Conservation (phyloP, 2,329 filamentous ascomycete species). For the Hypoxylon sp. region DNA sequence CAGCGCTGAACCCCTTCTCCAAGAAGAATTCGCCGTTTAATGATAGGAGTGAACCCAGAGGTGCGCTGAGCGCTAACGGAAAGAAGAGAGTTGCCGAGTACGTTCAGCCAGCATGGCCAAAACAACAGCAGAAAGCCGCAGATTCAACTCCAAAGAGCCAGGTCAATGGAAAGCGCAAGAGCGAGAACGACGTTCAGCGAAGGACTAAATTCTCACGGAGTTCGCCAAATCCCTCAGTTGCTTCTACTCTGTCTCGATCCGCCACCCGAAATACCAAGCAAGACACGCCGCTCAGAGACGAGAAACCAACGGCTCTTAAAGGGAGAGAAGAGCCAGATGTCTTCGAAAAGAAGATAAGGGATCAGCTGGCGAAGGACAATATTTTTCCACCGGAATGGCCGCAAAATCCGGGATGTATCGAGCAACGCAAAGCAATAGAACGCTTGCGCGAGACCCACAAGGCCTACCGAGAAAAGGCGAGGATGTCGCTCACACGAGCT, state of each 20-base stretch:
- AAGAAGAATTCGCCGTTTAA: constrained; percentile 9
- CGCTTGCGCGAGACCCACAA: constrained; percentile 68
- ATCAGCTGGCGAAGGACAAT: constrained; percentile 66
- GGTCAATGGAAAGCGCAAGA: constrained; percentile 41
- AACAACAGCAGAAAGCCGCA: constrained; percentile 20
- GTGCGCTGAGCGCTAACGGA: constrained; percentile 15
- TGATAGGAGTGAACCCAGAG: not conserved
- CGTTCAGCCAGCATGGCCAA: constrained; percentile 47
- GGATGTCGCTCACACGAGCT: constrained; percentile 68
- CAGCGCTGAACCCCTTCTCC: constrained; percentile 22
- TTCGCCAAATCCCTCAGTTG: constrained; percentile 19
- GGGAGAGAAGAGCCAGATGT: constrained; percentile 43
- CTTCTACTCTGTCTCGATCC: constrained; percentile 28
- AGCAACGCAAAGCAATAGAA: constrained; percentile 65
- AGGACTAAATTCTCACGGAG: constrained; percentile 39
- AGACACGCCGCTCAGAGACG: not conserved
- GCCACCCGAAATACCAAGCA: constrained; percentile 5
- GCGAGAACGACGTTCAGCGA: constrained; percentile 25
- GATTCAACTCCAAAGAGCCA: constrained; percentile 1
- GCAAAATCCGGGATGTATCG: constrained; percentile 64
- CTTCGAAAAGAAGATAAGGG: constrained; percentile 63
- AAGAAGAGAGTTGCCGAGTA: constrained; percentile 40
- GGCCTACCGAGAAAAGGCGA: constrained; percentile 67
- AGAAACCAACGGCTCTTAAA: constrained; percentile 6
- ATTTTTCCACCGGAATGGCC: constrained; percentile 69